Percentiles rank a stretch among this genome's conserved stretches.
Conservation (phyloP, 805 yeast genomes). For the Cyberlindnera lachancei region DNA sequence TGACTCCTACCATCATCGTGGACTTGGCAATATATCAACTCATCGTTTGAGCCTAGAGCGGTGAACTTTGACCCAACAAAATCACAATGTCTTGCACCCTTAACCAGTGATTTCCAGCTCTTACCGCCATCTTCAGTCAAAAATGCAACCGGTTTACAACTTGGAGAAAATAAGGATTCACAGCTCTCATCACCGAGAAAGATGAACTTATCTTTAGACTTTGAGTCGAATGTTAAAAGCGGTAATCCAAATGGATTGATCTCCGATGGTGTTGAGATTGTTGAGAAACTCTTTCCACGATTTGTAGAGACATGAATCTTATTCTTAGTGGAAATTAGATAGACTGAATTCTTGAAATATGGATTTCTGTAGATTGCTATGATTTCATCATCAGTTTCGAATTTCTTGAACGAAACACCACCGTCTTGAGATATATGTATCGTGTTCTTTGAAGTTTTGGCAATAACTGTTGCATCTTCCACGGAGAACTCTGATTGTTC, state of each 20-base stretch:
- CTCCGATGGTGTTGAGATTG: constrained; percentile 35
- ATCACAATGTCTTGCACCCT: constrained; percentile 52
- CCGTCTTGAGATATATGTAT: constrained; percentile 58
- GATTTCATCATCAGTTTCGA: constrained; percentile 29
- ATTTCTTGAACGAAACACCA: constrained; percentile 13
- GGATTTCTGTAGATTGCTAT: constrained; percentile 50
- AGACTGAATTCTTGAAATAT: constrained; percentile 41
- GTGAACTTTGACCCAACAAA: constrained; percentile 47
- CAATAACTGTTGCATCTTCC: constrained; percentile 55
- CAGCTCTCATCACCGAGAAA: constrained; percentile 63
- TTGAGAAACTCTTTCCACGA: constrained; percentile 42
- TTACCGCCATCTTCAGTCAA: constrained; percentile 62
- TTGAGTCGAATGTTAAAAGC: constrained; percentile 54
- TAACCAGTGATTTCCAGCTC: constrained; percentile 44
- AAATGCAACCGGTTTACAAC: constrained; percentile 52
- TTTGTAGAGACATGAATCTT: constrained; percentile 50
- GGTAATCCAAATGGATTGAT: constrained; percentile 41
- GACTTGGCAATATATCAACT: constrained; percentile 59
- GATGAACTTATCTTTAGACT: constrained; percentile 45
- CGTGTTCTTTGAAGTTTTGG: constrained; percentile 43
- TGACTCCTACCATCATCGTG: constrained; percentile 23
- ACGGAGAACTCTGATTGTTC: constrained; percentile 29
- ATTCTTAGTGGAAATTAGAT: constrained; percentile 10
- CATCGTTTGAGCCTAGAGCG: constrained; percentile 31
- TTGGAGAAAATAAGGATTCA: constrained; percentile 13